Evolutionary conservation across 1,139 yeast genomes (phyloP), one percentile per base, ranked within the genome.

Genomic region (Wickerhamiella infanticola): DNA sequence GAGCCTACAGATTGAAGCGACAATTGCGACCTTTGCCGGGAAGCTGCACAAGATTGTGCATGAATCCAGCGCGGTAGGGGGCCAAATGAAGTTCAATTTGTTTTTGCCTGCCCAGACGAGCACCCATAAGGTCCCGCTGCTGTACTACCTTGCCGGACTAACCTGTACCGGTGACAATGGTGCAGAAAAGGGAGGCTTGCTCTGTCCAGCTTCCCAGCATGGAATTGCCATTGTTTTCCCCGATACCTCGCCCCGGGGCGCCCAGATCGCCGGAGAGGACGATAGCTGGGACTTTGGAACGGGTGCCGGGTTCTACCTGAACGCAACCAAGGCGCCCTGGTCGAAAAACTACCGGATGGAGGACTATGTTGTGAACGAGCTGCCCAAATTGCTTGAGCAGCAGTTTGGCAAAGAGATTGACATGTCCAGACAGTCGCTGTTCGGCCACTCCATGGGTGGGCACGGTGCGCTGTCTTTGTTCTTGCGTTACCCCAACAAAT

Each of bases 391-490:
- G 41, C 81, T 71, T 55, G 56, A 69, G 8, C 35, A 40, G 31
- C 63, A 66, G 36, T 36, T 40, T n/a, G 18, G 35, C 11, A 25
- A 46, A 13, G 33, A 50, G 41, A 67, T 83, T 52, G 81, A 83
- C 60, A 68, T 75, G 47, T 60, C 64, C 35, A 79, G 74, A 43
- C 71, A 79, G 46, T 74, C 90, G 27, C 77, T 90, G 52, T 79
- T 93, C 8, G 97, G 97, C 40, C 97, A 90, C 63, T 90, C 98
- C 2, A 90, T 90, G 97, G 98, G 98, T 43, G 98, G 98, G 0
- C 85, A 74, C 62, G 98, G 98, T 46, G 95, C 98, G 0, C 66
- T 90, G 50, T 68, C 81, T 47, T 79, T 94, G 13, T 88, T 75
- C 61, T 66, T 90, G 47, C 74, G 71, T 53, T 77, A 82, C 60